These are phyloP conservation scores for Backusella liffmaniae DNA, from an alignment of 192 early-diverging fungal species.

Conservation along the genomic window DNA sequence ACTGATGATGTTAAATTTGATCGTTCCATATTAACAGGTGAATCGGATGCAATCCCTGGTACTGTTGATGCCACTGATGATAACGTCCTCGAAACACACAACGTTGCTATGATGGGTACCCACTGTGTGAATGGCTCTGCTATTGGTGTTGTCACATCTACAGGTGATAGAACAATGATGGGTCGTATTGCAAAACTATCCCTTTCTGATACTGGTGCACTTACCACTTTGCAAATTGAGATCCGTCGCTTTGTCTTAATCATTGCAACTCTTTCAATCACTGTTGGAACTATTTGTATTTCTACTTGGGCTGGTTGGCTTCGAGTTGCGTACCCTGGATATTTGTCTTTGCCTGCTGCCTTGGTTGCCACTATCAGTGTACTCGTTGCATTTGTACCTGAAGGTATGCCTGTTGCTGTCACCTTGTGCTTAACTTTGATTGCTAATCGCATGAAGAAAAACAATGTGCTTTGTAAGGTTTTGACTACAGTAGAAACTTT, in stretches of 20 bases:
- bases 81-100: slow-evolving; percentile 76
- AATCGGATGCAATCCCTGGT: slow-evolving; percentile 64
- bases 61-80: slow-evolving; percentile 63
- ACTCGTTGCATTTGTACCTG: slow-evolving; percentile 74
- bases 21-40: slow-evolving; percentile 79
- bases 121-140: slow-evolving; percentile 72
- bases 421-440: slow-evolving; percentile 75
- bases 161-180: slow-evolving; percentile 74
- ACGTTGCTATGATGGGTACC: slow-evolving; percentile 77
- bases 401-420: slow-evolving; percentile 75
- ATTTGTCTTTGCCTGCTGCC: slow-evolving; percentile 42
- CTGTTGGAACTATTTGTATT: slow-evolving; percentile 44
- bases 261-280: slow-evolving; percentile 53
- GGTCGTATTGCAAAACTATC: slow-evolving; percentile 70
- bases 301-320: slow-evolving; percentile 56
- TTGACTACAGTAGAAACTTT: slow-evolving; percentile 86
- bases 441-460: slow-evolving; percentile 72
- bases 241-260: slow-evolving; percentile 70
- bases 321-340: slow-evolving; percentile 50
- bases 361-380: slow-evolving; percentile 57
- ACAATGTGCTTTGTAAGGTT: slow-evolving; percentile 75
- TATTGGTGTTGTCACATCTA: slow-evolving; percentile 73
- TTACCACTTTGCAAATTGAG: slow-evolving; percentile 61
- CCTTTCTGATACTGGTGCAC: slow-evolving; percentile 29
- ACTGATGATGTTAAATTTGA: slow-evolving; percentile 75